Percentiles rank a stretch among this genome's conserved stretches.
Conservation (phyloP, 108 stramenopile genomes). For the Nannochloropsis salina region DNA sequence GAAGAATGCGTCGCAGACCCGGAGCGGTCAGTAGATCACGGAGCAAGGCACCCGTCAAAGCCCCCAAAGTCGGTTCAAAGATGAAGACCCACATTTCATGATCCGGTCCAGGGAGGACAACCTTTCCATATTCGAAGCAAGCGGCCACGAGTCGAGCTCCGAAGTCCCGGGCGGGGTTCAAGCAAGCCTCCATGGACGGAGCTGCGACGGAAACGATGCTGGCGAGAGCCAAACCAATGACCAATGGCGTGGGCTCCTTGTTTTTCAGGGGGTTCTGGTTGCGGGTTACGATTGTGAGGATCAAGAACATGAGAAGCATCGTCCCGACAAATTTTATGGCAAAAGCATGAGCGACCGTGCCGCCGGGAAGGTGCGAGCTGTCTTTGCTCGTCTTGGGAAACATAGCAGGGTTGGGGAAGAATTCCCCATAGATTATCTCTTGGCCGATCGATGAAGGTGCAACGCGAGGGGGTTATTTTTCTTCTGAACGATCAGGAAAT, state of each 20-base stretch:
- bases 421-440: slow-evolving; percentile 18
- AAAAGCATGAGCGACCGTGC: not conserved
- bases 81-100: slow-evolving; percentile 12
- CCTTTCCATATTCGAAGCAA: not conserved
- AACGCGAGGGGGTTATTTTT: not conserved
- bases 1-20: not conserved
- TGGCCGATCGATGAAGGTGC: not conserved
- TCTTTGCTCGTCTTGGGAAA: not conserved
- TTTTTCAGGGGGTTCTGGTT: not conserved
- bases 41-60: not conserved
- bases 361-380: not conserved
- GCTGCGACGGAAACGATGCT: not conserved
- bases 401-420: slow-evolving; percentile 25
- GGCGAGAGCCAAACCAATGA: not conserved
- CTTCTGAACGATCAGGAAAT: not conserved
- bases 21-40: slow-evolving; percentile 12
- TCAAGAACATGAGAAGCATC: not conserved
- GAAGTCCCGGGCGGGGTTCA: slow-evolving; percentile 27
- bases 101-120: not conserved
- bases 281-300: not conserved
- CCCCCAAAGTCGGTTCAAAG: slow-evolving; percentile 19
- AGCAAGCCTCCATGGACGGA: slow-evolving; percentile 3
- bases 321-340: not conserved
- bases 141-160: slow-evolving; percentile 24
- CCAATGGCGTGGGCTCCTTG: not conserved